A percentile compares a stretch with the other conserved stretches of the same genome.
Evolutionary conservation across 208 protist species (phyloP).

Genomic region (Leishmania mexicana): DNA sequence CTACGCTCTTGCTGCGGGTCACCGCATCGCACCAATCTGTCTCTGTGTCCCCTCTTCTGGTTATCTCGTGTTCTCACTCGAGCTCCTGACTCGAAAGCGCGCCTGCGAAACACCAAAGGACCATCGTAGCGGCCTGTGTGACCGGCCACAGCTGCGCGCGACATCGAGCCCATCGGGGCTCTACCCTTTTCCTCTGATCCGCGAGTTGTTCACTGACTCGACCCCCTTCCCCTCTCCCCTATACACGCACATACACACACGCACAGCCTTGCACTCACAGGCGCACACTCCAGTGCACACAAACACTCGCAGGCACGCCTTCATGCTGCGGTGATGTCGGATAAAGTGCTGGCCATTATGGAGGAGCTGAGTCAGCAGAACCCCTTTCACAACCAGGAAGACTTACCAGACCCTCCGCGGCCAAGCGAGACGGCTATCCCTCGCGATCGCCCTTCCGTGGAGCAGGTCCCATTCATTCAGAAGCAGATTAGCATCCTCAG

Average conservation of each 20-base stretch:
- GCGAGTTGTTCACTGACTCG: neutral
- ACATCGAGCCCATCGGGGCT: neutral
- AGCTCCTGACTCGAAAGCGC: neutral
- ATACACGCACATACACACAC: neutral
- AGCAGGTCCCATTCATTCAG: conserved; percentile 77
- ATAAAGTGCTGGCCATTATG: conserved; percentile 41
- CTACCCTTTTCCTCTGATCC: neutral
- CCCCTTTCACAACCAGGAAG: conserved; percentile 58
- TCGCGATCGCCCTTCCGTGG: conserved; percentile 39
- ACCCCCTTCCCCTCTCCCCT: neutral
- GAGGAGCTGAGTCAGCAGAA: conserved; percentile 71
- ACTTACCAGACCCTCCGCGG: conserved; percentile 68
- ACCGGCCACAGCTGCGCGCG: neutral
- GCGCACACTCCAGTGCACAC: neutral
- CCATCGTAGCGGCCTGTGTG: neutral
- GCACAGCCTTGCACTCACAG: neutral
- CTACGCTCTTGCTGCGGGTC: neutral
- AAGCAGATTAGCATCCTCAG: conserved; percentile 66
- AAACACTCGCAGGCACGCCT: neutral
- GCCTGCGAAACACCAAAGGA: neutral
- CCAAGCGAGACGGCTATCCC: conserved; percentile 66
- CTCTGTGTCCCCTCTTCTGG: neutral
- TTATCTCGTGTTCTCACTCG: neutral
- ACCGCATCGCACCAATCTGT: neutral
- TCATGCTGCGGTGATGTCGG: conserved; percentile 12